Conservation (phyloP, 208 protist genomes). For the Acanthamoeba pearcei region DNA sequence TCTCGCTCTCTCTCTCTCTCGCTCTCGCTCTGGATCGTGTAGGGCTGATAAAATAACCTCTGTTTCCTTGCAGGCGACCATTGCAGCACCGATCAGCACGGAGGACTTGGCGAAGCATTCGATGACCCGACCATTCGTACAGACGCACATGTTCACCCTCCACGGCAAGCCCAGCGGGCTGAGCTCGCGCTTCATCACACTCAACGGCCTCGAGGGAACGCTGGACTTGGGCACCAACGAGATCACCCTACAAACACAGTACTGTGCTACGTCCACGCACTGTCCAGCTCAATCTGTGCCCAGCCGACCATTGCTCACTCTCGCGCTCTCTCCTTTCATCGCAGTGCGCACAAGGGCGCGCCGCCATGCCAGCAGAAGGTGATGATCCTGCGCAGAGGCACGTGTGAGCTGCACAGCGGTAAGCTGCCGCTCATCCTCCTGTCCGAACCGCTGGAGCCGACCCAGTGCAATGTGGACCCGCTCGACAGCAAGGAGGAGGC, state of each 20-base stretch:
- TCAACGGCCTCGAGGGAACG: slow-evolving; percentile 45
- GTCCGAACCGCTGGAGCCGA: slow-evolving; percentile 15
- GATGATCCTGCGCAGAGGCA: slow-evolving; percentile 32
- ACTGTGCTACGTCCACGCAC: not conserved
- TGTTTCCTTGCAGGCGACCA: slow-evolving; percentile 13
- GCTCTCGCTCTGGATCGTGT: not conserved
- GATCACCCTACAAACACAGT: slow-evolving; percentile 52
- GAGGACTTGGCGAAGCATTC: not conserved
- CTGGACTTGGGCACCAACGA: slow-evolving; percentile 20
- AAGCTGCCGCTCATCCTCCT: slow-evolving; percentile 7
- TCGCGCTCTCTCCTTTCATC: not conserved
- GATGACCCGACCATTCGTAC: slow-evolving; percentile 53
- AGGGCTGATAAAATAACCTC: not conserved
- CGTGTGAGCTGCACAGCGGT: slow-evolving; percentile 7
- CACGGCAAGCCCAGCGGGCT: not conserved
- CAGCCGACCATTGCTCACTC: not conserved
- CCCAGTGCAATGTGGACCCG: not conserved
- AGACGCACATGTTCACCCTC: slow-evolving; percentile 61
- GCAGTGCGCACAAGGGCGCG: slow-evolving; percentile 12
- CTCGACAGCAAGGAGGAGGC: not conserved
- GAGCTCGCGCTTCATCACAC: slow-evolving; percentile 13
- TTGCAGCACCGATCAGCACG: slow-evolving; percentile 57
- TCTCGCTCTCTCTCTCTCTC: not conserved
- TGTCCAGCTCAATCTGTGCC: too few relatives aligned
- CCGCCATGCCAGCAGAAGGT: slow-evolving; percentile 43